Evolutionary conservation across 1,284 basidiomycete genomes (phyloP).

Genomic region (Mycosarcoma mackinlayi): DNA sequence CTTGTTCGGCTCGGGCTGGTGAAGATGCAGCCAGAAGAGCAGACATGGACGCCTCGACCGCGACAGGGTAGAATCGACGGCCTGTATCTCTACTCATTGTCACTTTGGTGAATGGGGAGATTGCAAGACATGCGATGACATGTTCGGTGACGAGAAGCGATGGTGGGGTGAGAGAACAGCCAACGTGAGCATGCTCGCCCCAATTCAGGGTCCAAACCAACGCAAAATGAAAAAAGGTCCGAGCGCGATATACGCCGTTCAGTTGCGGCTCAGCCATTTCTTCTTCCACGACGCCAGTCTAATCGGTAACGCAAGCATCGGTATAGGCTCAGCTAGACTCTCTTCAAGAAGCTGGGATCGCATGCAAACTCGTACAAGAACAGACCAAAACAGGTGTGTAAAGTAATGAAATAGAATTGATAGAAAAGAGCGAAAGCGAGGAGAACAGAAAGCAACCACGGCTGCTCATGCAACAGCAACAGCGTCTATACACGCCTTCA

Average conservation of each 20-base stretch:
- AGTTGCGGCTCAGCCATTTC: no score
- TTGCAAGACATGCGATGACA: neutral
- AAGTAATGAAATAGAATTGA: no score
- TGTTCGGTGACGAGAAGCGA: neutral
- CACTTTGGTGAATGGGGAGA: no score
- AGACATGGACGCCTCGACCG: conserved; percentile 24
- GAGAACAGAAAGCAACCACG: neutral
- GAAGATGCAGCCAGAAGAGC: conserved; percentile 10
- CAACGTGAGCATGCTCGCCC: no score
- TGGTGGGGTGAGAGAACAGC: no score
- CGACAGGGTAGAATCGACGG: conserved; percentile 23
- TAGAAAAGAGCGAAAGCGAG: neutral
- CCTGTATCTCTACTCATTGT: conserved; percentile 21
- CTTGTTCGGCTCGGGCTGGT: conserved; percentile 2
- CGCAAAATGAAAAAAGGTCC: neutral
- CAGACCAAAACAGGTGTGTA: no score
- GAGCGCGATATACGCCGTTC: conserved; percentile 13
- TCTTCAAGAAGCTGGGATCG: no score
- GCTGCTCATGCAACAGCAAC: neutral
- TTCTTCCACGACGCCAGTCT: no score
- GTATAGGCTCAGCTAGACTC: no score
- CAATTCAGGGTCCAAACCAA: conserved; percentile 31
- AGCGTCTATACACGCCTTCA: neutral
- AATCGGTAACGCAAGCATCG: neutral
- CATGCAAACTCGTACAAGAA: no score